Conservation (phyloP, 208 protist species). For the Tritrichomonas foetus region DNA sequence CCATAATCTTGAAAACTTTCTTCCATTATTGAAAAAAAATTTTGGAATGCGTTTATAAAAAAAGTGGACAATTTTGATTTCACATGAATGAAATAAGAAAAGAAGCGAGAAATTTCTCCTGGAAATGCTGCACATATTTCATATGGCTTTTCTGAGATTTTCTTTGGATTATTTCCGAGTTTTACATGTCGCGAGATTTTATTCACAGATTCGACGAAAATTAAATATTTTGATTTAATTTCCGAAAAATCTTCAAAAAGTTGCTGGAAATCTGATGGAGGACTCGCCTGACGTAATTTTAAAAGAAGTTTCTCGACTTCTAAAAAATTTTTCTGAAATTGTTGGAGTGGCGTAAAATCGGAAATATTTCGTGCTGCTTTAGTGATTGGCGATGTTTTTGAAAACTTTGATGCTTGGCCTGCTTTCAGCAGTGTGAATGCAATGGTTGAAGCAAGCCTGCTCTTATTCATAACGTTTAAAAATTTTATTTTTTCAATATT, state of each 20-base stretch:
- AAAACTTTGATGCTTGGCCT: no score
- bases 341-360: background rate
- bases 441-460: no score
- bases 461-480: no score
- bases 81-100: background rate
- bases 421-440: no score
- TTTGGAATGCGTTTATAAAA: no score
- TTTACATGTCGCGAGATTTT: background rate
- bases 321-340: slow-evolving; percentile 8
- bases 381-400: background rate
- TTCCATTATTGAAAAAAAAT: no score
- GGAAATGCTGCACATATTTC: background rate
- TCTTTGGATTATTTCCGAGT: background rate
- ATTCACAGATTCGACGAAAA: background rate
- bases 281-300: background rate
- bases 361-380: background rate
- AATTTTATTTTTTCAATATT: no score
- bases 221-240: background rate
- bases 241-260: background rate
- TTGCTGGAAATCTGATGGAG: background rate
- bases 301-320: background rate
- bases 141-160: background rate
- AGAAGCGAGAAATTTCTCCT: background rate
- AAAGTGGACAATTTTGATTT: no score
- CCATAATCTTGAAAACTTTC: no score